Evolutionary conservation across 371 early-diverging fungal genomes (phyloP).

Genomic region (Mortierella polycephala): DNA sequence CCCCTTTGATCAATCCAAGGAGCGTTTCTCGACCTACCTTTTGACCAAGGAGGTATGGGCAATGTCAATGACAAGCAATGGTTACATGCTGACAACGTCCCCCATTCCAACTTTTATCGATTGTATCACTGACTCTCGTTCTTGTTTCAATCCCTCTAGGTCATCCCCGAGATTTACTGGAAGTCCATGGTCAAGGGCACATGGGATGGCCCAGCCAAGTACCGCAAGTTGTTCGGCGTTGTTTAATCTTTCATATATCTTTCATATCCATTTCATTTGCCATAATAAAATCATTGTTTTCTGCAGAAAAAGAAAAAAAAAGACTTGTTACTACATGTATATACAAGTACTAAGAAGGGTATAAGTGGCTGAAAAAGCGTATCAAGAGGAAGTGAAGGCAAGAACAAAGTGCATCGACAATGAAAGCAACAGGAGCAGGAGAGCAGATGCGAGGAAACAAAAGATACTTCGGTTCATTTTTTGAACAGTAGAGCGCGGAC

Average conservation of each 20-base stretch:
- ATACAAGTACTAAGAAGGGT: no score
- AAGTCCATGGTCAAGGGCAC: slow-evolving; percentile 77
- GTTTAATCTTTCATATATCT: slow-evolving; percentile 10
- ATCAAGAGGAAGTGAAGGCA: no score
- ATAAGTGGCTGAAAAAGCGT: no score
- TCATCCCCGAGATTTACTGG: slow-evolving; percentile 86
- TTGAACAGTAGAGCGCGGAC: not conserved
- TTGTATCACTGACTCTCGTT: not conserved
- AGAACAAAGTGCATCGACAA: no score
- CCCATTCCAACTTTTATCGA: not conserved
- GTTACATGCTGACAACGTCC: not conserved
- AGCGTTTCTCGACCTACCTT: slow-evolving; percentile 71
- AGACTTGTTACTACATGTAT: no score
- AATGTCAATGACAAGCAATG: no score
- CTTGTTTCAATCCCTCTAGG: slow-evolving; percentile 27
- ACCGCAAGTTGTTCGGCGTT: slow-evolving; percentile 64
- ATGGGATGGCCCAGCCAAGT: slow-evolving; percentile 80
- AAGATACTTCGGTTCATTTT: not conserved
- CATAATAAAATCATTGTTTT: not conserved
- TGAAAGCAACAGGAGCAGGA: no score
- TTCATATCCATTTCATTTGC: not conserved
- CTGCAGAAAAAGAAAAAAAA: not conserved
- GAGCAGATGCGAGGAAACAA: no score
- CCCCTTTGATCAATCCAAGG: slow-evolving; percentile 83
- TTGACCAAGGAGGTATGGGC: slow-evolving; percentile 76